Percentiles rank a stretch among this genome's conserved stretches.
Conservation (phyloP, 129 eudicot genomes). For the Oenanthe sinensis region DNA sequence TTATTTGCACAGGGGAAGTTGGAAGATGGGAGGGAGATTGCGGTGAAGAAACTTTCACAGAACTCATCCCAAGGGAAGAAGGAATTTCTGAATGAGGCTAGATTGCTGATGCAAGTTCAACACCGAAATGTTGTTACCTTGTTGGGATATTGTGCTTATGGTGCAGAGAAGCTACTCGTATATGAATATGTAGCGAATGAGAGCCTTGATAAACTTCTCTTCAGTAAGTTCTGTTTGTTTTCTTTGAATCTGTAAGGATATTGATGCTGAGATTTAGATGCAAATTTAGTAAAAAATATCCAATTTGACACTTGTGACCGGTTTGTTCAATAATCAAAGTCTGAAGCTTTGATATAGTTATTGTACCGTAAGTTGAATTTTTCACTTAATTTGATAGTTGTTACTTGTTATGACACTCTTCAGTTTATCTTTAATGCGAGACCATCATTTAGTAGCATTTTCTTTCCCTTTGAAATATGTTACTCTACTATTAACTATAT, state of each 20-base stretch:
- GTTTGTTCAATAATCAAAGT: neutral
- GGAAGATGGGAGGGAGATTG: slow-evolving; percentile 54
- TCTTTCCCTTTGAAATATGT: neutral
- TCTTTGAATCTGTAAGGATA: neutral
- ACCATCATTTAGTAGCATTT: neutral
- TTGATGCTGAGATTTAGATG: neutral
- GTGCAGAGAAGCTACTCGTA: slow-evolving; percentile 63
- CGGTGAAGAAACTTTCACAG: slow-evolving; percentile 64
- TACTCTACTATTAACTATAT: neutral
- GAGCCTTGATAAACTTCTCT: slow-evolving; percentile 78
- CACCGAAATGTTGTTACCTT: slow-evolving; percentile 73
- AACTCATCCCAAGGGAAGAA: slow-evolving; percentile 59
- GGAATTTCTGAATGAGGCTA: slow-evolving; percentile 73
- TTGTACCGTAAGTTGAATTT: neutral
- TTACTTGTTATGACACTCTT: neutral
- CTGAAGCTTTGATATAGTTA: neutral
- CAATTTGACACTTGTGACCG: neutral
- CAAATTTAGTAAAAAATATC: neutral
- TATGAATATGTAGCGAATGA: slow-evolving; percentile 66
- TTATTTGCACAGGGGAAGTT: slow-evolving; percentile 42
- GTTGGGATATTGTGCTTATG: slow-evolving; percentile 60
- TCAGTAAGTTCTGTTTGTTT: slow-evolving; percentile 38
- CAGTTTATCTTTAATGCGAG: neutral
- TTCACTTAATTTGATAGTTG: neutral
- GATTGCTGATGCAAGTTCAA: slow-evolving; percentile 58